Percentiles rank a stretch among this genome's conserved stretches.
These are phyloP conservation scores for Trichoderma sp. DNA, from an alignment of 2,329 filamentous ascomycete species.

Conservation along the genomic window DNA sequence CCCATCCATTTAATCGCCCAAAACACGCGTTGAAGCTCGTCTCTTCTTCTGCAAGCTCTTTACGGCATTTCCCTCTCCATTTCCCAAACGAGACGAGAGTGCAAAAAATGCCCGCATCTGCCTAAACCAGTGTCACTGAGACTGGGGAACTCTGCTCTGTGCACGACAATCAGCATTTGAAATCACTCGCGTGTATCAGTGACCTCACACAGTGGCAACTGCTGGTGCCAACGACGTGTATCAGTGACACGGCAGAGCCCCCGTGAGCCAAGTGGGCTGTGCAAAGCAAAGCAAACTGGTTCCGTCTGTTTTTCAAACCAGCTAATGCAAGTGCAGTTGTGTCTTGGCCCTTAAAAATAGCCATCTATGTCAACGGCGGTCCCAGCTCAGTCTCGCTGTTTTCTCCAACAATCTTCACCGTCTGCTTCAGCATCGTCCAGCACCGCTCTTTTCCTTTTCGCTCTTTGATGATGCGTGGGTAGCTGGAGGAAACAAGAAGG, in stretches of 20 bases:
- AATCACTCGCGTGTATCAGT: background rate
- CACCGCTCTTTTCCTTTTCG: background rate
- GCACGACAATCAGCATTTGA: background rate
- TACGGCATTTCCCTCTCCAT: background rate
- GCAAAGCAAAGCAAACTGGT: slow-evolving; percentile 3
- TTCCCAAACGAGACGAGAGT: background rate
- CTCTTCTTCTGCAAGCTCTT: background rate
- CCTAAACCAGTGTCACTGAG: background rate
- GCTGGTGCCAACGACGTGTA: background rate
- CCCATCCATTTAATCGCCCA: background rate
- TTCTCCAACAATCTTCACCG: background rate
- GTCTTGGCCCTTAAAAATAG: background rate
- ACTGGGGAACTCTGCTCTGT: background rate
- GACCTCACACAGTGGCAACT: background rate
- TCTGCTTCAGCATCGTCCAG: background rate
- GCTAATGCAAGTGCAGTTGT: slow-evolving; percentile 4
- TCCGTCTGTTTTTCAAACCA: background rate
- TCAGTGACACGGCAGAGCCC: background rate
- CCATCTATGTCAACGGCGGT: background rate
- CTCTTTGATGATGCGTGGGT: slow-evolving; percentile 2
- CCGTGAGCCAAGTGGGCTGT: slow-evolving; percentile 11
- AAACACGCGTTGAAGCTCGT: background rate
- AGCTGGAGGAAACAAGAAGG: background rate
- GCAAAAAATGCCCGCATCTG: background rate
- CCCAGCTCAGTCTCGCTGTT: background rate